Conservation (phyloP, 495 filamentous ascomycete genomes). For the Penicillium canescens region DNA sequence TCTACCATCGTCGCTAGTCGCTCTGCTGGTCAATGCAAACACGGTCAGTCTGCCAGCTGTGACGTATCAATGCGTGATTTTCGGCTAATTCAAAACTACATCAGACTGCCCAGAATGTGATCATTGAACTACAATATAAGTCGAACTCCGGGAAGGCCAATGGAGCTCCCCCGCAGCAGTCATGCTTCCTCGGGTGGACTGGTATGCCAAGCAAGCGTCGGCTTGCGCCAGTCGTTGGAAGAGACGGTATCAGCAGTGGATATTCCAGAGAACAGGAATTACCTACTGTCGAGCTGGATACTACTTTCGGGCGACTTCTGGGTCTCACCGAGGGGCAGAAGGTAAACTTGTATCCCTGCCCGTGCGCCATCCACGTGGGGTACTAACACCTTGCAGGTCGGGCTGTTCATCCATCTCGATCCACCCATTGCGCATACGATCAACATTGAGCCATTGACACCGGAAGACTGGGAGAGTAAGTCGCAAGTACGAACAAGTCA, state of each 20-base stretch:
- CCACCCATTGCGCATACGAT: constrained; percentile 88
- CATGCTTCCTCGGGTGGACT: constrained; percentile 90
- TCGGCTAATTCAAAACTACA: constrained; percentile 13
- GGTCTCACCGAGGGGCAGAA: constrained; percentile 84
- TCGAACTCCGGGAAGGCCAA: constrained; percentile 38
- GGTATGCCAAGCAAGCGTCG: constrained; percentile 91
- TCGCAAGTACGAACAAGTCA: neutral
- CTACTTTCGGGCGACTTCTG: constrained; percentile 80
- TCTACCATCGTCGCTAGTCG: constrained; percentile 80
- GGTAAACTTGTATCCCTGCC: constrained; percentile 47
- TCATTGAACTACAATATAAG: constrained; percentile 81
- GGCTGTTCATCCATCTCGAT: constrained; percentile 76
- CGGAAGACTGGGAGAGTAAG: constrained; percentile 90
- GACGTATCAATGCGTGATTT: neutral
- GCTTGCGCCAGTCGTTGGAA: constrained; percentile 67
- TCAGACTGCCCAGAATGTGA: constrained; percentile 89
- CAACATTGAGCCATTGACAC: constrained; percentile 92
- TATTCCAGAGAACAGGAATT: constrained; percentile 69
- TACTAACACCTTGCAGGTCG: constrained; percentile 51
- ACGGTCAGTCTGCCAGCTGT: constrained; percentile 58
- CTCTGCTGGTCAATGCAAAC: constrained; percentile 81
- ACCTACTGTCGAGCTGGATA: constrained; percentile 80
- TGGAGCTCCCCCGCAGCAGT: constrained; percentile 55
- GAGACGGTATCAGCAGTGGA: constrained; percentile 67
- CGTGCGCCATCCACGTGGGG: constrained; percentile 7